Conservation (phyloP, 805 yeast genomes). For the Lipomyces yamadae region DNA sequence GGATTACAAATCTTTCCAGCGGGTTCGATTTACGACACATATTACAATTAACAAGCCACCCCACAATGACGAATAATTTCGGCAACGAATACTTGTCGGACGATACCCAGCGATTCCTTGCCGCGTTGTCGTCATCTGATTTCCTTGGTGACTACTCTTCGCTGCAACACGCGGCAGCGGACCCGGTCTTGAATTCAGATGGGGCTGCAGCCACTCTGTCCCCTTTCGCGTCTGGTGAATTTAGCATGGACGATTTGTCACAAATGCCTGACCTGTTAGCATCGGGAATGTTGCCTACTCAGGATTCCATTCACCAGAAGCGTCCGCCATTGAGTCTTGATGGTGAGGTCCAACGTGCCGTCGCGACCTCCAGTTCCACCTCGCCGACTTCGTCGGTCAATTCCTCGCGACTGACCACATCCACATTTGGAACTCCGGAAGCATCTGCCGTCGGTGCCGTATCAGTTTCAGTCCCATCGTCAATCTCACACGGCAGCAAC, state of each 20-base stretch:
- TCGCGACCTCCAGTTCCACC: slow-evolving; percentile 15
- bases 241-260: neutral
- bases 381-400: neutral
- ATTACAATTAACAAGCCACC: neutral
- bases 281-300: neutral
- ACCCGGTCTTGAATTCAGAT: neutral
- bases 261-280: slow-evolving; percentile 4
- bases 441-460: neutral
- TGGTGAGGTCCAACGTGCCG: neutral
- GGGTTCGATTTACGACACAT: neutral
- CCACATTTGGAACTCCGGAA: neutral
- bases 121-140: slow-evolving; percentile 34
- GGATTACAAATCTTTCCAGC: neutral
- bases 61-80: slow-evolving; percentile 2
- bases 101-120: slow-evolving; percentile 34
- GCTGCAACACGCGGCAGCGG: slow-evolving; percentile 5
- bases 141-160: slow-evolving; percentile 32
- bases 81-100: slow-evolving; percentile 22
- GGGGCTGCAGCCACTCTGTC: neutral
- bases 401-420: neutral
- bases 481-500: neutral
- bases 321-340: slow-evolving; percentile 4
- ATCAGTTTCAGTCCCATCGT: neutral
- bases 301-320: neutral
- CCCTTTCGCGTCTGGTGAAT: neutral